Percentiles rank a stretch among this genome's conserved stretches.
These are phyloP conservation scores for Xylaria flabelliformis DNA, from an alignment of 495 filamentous ascomycete species.

Conservation along the genomic window DNA sequence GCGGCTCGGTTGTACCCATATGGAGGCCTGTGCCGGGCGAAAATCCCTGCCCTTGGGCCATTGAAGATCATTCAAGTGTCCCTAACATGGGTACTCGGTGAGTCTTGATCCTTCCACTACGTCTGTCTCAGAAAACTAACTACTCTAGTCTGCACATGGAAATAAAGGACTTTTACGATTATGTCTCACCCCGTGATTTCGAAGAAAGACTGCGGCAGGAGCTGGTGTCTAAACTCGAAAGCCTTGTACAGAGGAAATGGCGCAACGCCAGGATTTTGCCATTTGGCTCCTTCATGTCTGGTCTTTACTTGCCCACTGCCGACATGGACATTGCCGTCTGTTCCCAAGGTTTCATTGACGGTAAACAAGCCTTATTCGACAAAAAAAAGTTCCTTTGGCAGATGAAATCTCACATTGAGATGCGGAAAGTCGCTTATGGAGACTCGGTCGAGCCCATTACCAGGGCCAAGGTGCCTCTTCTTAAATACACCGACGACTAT, in stretches of 20 bases:
- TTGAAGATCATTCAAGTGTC: slow-evolving; percentile 55
- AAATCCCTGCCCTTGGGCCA: slow-evolving; percentile 67
- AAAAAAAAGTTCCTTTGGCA: slow-evolving; percentile 45
- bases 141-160: slow-evolving; percentile 75
- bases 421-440: slow-evolving; percentile 53
- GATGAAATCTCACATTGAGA: slow-evolving; percentile 60
- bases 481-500: slow-evolving; percentile 80
- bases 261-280: slow-evolving; percentile 65
- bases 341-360: slow-evolving; percentile 63
- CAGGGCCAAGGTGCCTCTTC: slow-evolving; percentile 84
- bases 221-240: slow-evolving; percentile 66
- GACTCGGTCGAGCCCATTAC: slow-evolving; percentile 68
- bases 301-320: slow-evolving; percentile 86
- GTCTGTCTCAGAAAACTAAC: neutral
- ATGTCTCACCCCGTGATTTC: slow-evolving; percentile 74
- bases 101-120: slow-evolving; percentile 31
- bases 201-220: slow-evolving; percentile 76
- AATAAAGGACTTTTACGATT: slow-evolving; percentile 87
- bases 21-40: slow-evolving; percentile 59
- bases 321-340: slow-evolving; percentile 95
- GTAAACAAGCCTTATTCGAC: slow-evolving; percentile 44
- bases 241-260: slow-evolving; percentile 58
- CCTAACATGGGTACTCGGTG: slow-evolving; percentile 58
- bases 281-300: slow-evolving; percentile 92
- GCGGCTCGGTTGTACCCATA: slow-evolving; percentile 58